phyloP scores from a whole-genome alignment of 1,284 basidiomycete species.

The Cutaneotrichosporon cutaneum region DNA sequence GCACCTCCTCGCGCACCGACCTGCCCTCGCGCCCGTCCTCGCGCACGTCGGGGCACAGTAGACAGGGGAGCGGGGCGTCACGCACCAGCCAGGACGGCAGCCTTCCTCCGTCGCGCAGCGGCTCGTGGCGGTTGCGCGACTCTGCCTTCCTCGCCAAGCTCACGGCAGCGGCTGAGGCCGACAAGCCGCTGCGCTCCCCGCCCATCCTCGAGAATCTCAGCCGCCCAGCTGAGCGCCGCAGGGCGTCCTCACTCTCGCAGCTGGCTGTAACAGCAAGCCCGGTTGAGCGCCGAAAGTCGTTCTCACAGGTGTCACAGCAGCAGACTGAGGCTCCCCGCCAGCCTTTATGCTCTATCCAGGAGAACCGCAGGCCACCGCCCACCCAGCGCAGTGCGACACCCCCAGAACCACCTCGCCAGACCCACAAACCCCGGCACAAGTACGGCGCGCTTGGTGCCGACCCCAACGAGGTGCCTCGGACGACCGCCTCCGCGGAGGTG shows the following conservation, averaged over 20 bases:
- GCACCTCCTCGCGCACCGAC: slow-evolving; percentile 5
- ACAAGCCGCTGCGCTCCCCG: neutral
- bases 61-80: neutral
- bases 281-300: no score
- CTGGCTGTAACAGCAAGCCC: neutral
- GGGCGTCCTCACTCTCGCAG: neutral
- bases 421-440: neutral
- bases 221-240: neutral
- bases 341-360: neutral
- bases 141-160: slow-evolving; percentile 21
- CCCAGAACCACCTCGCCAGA: neutral
- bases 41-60: neutral
- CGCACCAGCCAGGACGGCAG: neutral
- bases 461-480: neutral
- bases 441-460: neutral
- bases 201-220: neutral
- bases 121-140: slow-evolving; percentile 5
- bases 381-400: neutral
- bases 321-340: neutral
- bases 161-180: slow-evolving; percentile 6
- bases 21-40: neutral
- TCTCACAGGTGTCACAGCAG: no score
- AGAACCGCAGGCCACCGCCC: neutral
- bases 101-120: neutral
- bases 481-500: neutral